These are phyloP conservation scores for Lactuca sativa DNA, from an alignment of 129 eudicot genomes.

Conservation along the genomic window DNA sequence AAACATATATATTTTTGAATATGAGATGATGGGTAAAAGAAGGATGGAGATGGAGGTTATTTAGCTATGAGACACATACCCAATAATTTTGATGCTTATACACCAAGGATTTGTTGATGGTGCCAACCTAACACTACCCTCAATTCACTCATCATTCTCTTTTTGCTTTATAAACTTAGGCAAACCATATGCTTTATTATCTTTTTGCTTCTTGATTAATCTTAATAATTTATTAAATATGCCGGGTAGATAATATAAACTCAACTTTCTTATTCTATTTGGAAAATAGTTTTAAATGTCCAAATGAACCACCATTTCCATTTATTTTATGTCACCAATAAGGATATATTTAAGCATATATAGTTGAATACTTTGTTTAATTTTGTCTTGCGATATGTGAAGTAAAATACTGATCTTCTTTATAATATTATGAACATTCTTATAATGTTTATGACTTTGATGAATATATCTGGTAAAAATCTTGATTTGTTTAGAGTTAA, in stretches of 20 bases:
- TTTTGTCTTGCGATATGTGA: not conserved
- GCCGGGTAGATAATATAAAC: not conserved
- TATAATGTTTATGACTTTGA: not conserved
- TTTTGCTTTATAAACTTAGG: slow-evolving; percentile 6
- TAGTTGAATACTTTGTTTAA: not conserved
- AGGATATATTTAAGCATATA: not conserved
- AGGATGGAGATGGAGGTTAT: slow-evolving; percentile 18
- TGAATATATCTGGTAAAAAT: not conserved
- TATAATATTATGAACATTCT: not conserved
- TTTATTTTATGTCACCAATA: not conserved
- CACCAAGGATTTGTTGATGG: slow-evolving; percentile 33
- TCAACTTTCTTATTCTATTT: not conserved
- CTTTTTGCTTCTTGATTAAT: not conserved
- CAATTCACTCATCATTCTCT: slow-evolving; percentile 14
- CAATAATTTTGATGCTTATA: slow-evolving; percentile 20
- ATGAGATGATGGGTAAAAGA: slow-evolving; percentile 13
- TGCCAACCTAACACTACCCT: slow-evolving; percentile 29
- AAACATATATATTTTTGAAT: not conserved
- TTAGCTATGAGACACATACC: slow-evolving; percentile 24
- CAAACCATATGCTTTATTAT: not conserved
- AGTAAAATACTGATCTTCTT: not conserved
- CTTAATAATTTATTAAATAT: not conserved
- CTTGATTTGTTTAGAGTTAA: too few relatives aligned
- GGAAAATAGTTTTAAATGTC: not conserved
- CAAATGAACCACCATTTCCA: not conserved